phyloP scores from a whole-genome alignment of 2,329 filamentous ascomycete species.

The Exophiala sideris region DNA sequence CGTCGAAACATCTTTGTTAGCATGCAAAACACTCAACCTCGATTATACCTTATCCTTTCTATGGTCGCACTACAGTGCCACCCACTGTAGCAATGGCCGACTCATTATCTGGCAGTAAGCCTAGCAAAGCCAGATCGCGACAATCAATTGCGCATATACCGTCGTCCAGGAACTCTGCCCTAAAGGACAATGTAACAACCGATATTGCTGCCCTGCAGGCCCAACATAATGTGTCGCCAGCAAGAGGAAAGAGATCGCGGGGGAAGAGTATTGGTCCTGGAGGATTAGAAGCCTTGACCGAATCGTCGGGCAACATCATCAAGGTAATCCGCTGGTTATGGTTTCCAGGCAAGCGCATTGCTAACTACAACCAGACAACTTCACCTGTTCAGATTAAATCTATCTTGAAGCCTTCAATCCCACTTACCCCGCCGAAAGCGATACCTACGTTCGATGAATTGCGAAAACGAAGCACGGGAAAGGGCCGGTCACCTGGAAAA shows the following conservation, averaged over 20 bases:
- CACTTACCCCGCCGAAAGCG: constrained; percentile 60
- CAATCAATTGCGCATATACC: constrained; percentile 68
- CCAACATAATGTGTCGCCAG: constrained; percentile 35
- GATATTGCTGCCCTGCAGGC: constrained; percentile 54
- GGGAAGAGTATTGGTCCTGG: constrained; percentile 97
- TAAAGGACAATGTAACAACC: constrained; percentile 74
- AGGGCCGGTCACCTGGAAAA: constrained; percentile 30
- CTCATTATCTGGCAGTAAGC: constrained; percentile 4
- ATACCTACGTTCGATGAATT: constrained; percentile 60
- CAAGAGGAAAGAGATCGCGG: constrained; percentile 63
- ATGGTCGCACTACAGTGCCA: background rate
- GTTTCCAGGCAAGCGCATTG: constrained; percentile 9
- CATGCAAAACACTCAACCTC: constrained; percentile 4
- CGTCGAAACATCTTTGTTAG: constrained; percentile 14
- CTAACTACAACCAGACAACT: constrained; percentile 36
- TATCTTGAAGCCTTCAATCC: constrained; percentile 77
- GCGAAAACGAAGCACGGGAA: constrained; percentile 39
- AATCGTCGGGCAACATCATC: constrained; percentile 70
- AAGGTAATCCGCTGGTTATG: constrained; percentile 56
- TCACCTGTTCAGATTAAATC: constrained; percentile 54
- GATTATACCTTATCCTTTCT: background rate
- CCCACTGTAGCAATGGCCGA: constrained; percentile 17
- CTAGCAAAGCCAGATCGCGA: constrained; percentile 44
- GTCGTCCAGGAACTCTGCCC: constrained; percentile 46
- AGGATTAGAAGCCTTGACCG: constrained; percentile 76